Base-by-base conservation (phyloP, 75 land plant species). In the Pinus albicaulis region DNA sequence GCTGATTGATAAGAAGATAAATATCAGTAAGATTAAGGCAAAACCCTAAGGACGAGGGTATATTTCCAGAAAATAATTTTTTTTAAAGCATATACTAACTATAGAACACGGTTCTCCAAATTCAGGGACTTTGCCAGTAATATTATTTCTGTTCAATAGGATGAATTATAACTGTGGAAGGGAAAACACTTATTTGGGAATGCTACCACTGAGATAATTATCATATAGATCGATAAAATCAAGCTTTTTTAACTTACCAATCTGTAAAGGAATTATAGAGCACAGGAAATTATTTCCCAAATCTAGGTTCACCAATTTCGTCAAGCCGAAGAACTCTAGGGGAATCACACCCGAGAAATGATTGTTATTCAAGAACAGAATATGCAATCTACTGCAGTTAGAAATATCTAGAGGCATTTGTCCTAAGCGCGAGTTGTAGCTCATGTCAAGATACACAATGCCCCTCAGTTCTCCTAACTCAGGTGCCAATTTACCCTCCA, bases 401-500 rank as follows among this genome's bases (percentile, higher is more conserved):
- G 80, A 85, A 1, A 89, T 74, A 70, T 64, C 58, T 7, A 36
- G 36, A 14, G 91, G 91, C n/a, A 91, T 82, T 15, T 28, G 22
- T 4, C 91, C 91, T 36, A 75, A 72, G 62, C 89, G 66, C 14
- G 55, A 44, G 57, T 89, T 91, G 75, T 70, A 74, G 58, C 79
- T 78, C 52, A 91, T 74, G 22, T 77, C 80, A 55, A 81, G 82
- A 16, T 55, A 61, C 70, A 78, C 82, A 74, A 94, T 53, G 34
- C 44, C 48, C n/a, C 44, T 66, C 17, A 90, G 63, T 14, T 36
- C 82, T 28, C 82, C 79, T 23, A 94, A 66, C 41, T 88, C 82
- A 52, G 80, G 24, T 3, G 96, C 92, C 57, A 95, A 70, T 62
- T 26, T 72, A 10, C 89, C 89, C 13, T 78, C 58, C 38, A 89